Percentiles rank a stretch among this genome's conserved stretches.
These are phyloP conservation scores for Globisporangium canariense DNA, from an alignment of 352 stramenopile genomes.

Conservation along the genomic window DNA sequence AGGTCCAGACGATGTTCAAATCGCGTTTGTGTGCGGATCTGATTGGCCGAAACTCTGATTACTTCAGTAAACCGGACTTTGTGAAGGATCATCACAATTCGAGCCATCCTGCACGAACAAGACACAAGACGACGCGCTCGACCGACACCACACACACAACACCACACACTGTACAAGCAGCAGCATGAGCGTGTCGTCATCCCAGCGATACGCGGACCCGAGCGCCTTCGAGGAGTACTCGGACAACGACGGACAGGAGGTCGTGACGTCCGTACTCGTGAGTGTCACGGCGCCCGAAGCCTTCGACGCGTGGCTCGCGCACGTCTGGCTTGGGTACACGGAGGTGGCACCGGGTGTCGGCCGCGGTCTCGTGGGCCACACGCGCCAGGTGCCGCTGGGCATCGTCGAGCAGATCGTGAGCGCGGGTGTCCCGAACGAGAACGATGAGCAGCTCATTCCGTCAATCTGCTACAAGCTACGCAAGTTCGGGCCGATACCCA, in stretches of 20 bases:
- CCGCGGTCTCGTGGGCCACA: conserved; percentile 51
- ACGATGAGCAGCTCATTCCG: conserved; percentile 31
- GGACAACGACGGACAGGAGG: conserved; percentile 51
- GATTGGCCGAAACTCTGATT: too few relatives aligned
- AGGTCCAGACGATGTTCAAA: too few relatives aligned
- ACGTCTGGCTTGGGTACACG: conserved; percentile 38
- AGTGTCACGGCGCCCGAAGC: conserved; percentile 36
- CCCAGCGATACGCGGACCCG: conserved; percentile 37
- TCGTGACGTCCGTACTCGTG: conserved; percentile 55
- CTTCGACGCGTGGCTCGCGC: conserved; percentile 62
- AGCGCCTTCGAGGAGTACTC: conserved; percentile 40
- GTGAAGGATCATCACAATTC: too few relatives aligned
- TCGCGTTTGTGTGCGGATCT: too few relatives aligned
- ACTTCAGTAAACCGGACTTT: too few relatives aligned
- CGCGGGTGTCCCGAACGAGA: conserved; percentile 29
- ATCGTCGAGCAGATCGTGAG: conserved; percentile 70
- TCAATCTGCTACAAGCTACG: conserved; percentile 50
- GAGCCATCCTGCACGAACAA: too few relatives aligned
- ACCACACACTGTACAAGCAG: neutral
- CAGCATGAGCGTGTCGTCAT: conserved; percentile 6
- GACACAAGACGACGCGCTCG: too few relatives aligned
- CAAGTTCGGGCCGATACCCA: conserved; percentile 37
- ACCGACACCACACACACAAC: too few relatives aligned
- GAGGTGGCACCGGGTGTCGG: conserved; percentile 50
- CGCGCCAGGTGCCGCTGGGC: conserved; percentile 40